Evolutionary conservation across 257 asterid genomes (phyloP).

Genomic region (Rubia yunnanensis): DNA sequence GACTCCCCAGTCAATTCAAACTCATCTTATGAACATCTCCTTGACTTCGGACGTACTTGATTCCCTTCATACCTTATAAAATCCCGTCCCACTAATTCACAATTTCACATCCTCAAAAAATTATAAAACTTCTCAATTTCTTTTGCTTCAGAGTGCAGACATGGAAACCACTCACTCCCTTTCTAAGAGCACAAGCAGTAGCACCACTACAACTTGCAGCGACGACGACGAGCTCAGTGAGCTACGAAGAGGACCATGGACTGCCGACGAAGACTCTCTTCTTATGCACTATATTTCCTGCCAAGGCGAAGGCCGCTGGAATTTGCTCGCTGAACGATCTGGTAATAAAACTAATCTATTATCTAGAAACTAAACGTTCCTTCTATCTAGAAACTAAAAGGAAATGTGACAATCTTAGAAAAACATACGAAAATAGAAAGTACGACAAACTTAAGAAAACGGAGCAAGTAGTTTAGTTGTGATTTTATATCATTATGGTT

Average conservation of each 20-base stretch:
- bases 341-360: constrained; percentile 18
- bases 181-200: constrained; percentile 11
- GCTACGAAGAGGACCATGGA: constrained; percentile 39
- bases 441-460: too few species aligned
- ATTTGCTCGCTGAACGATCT: constrained; percentile 23
- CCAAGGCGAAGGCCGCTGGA: constrained; percentile 41
- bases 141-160: background rate
- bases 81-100: too few species aligned
- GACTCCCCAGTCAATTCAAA: background rate
- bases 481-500: too few species aligned
- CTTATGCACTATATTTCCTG: constrained; percentile 24
- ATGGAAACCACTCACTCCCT: constrained; percentile 9
- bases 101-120: too few species aligned
- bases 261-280: constrained; percentile 28
- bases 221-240: constrained; percentile 18
- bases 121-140: background rate
- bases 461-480: too few species aligned
- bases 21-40: background rate
- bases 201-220: constrained; percentile 9
- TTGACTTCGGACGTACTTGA: background rate
- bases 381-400: too few species aligned
- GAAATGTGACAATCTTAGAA: too few species aligned
- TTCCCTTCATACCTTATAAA: background rate
- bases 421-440: too few species aligned
- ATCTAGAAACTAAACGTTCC: too few species aligned